These are phyloP conservation scores for Fusarium incarnatum DNA, from an alignment of 2,329 filamentous ascomycete genomes.

Conservation along the genomic window DNA sequence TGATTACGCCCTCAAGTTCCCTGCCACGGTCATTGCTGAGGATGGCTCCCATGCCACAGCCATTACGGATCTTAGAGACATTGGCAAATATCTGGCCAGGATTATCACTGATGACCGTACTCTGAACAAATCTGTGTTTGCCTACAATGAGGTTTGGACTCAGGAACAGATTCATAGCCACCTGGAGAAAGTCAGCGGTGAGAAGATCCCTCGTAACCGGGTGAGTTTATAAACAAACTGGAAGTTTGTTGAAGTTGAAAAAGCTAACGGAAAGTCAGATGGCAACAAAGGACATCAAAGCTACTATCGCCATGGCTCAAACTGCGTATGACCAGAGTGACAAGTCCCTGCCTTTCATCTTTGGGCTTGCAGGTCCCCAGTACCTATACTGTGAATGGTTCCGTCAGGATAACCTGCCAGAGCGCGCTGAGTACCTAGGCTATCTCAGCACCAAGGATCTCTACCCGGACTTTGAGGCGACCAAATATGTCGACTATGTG, in stretches of 20 bases:
- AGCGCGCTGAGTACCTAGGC: constrained; percentile 23
- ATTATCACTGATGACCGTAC: constrained; percentile 65
- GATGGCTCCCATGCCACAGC: constrained; percentile 58
- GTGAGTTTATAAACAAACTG: not conserved
- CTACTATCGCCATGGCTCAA: constrained; percentile 6
- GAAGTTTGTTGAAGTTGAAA: accelerated
- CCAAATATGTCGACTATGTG: constrained; percentile 29
- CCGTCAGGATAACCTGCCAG: constrained; percentile 33
- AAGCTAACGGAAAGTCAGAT: constrained; percentile 13
- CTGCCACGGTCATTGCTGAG: constrained; percentile 55
- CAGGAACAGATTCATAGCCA: constrained; percentile 60
- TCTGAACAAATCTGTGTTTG: constrained; percentile 63
- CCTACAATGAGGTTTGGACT: constrained; percentile 59
- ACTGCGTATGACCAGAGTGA: constrained; percentile 4
- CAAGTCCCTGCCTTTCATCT: constrained; percentile 5
- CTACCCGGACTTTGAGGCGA: constrained; percentile 28
- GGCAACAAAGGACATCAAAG: constrained; percentile 13
- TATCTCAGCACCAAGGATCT: constrained; percentile 32
- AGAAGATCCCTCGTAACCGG: constrained; percentile 53
- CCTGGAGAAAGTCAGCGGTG: constrained; percentile 61
- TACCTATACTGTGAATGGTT: constrained; percentile 35
- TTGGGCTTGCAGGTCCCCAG: constrained; percentile 13
- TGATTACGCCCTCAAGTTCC: constrained; percentile 48
- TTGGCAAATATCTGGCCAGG: constrained; percentile 62
- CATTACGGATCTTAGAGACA: constrained; percentile 63